These are phyloP conservation scores for Pseudocercospora pini-densiflorae DNA, from an alignment of 2,329 filamentous ascomycete genomes.

Conservation along the genomic window DNA sequence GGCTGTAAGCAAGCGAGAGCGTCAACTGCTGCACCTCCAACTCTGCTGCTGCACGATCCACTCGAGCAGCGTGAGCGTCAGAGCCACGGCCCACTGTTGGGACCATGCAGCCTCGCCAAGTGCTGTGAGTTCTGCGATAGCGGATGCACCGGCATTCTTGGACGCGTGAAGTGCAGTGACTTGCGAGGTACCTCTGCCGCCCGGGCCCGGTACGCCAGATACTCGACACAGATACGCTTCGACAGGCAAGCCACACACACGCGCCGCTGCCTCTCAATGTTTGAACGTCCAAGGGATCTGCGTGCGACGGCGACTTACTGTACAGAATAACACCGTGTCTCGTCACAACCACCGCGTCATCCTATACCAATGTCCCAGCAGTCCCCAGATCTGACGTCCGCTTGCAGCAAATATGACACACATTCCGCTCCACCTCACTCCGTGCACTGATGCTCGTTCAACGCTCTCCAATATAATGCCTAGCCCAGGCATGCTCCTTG, in stretches of 20 bases:
- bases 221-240: not conserved
- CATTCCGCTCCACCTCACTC: not conserved
- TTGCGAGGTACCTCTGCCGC: constrained; percentile 18
- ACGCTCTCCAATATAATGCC: constrained; percentile 7
- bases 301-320: not conserved
- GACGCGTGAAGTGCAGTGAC: not conserved
- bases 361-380: constrained; percentile 11
- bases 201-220: constrained; percentile 1
- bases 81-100: constrained; percentile 24
- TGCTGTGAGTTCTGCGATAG: constrained; percentile 18
- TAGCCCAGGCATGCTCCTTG: constrained; percentile 10
- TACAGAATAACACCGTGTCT: constrained; percentile 13
- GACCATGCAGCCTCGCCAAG: constrained; percentile 25
- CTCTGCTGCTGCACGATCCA: too few relatives aligned
- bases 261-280: not conserved
- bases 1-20: constrained; percentile 21
- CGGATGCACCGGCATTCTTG: constrained; percentile 27
- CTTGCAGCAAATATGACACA: constrained; percentile 7
- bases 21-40: constrained; percentile 9
- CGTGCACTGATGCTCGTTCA: constrained; percentile 5
- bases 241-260: not conserved
- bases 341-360: constrained; percentile 12
- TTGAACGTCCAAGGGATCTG: not conserved
- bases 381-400: constrained; percentile 8
- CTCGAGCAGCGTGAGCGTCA: not conserved